A percentile compares a stretch with the other conserved stretches of the same genome.
These are phyloP conservation scores for Plasmopara viticola DNA, from an alignment of 352 stramenopile genomes.

Conservation along the genomic window DNA sequence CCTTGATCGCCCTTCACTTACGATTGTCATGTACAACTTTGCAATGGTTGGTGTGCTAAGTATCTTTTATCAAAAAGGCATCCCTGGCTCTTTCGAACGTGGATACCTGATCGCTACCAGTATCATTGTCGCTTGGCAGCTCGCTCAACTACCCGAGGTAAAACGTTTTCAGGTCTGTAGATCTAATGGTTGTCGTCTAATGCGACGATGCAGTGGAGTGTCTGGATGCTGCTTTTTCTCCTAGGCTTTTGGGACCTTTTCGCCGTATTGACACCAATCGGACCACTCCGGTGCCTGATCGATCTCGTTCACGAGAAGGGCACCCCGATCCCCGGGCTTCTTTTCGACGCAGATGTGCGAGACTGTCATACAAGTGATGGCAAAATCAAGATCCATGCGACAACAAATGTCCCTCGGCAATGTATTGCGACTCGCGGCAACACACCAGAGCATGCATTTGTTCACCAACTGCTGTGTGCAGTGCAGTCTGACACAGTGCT, in stretches of 20 bases:
- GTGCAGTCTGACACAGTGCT: background rate
- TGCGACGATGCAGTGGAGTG: constrained; percentile 52
- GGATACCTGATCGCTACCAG: constrained; percentile 89
- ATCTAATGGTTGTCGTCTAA: background rate
- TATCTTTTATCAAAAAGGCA: constrained; percentile 85
- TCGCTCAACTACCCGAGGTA: constrained; percentile 95
- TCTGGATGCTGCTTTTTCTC: constrained; percentile 87
- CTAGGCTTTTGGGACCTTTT: constrained; percentile 96
- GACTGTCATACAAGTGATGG: constrained; percentile 28
- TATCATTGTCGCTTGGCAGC: constrained; percentile 95
- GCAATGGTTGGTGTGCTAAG: constrained; percentile 73
- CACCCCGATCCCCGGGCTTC: constrained; percentile 84
- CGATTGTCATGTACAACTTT: constrained; percentile 87
- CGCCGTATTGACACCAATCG: constrained; percentile 93
- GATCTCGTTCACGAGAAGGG: constrained; percentile 89
- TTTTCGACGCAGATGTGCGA: constrained; percentile 90
- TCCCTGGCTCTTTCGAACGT: constrained; percentile 78
- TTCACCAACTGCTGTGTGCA: constrained; percentile 15
- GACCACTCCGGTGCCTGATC: constrained; percentile 90
- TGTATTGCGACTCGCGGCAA: constrained; percentile 13
- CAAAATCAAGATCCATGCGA: constrained; percentile 3
- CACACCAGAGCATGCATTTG: constrained; percentile 18
- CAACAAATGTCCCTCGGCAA: constrained; percentile 1
- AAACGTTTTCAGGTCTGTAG: background rate
- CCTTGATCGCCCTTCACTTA: constrained; percentile 45